Percentiles rank a stretch among this genome's conserved stretches.
These are phyloP conservation scores for Discostella pseudostelligera DNA, from an alignment of 108 stramenopile species.

Conservation along the genomic window DNA sequence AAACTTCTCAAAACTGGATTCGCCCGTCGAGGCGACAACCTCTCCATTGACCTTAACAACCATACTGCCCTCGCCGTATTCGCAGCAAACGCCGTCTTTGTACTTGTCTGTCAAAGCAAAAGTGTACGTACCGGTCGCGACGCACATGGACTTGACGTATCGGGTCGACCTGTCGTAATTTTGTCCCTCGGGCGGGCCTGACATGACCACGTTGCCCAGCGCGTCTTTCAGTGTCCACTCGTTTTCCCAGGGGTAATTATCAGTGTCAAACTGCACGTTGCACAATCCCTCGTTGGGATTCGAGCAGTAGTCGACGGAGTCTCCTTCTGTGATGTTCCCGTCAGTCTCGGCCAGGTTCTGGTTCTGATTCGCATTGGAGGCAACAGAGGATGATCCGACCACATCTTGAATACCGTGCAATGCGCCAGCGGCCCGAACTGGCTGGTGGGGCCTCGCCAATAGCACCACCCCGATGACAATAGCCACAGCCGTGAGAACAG, in stretches of 20 bases:
- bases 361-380: too few relatives aligned
- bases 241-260: slow-evolving; percentile 21
- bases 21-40: slow-evolving; percentile 1
- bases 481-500: too few relatives aligned
- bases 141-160: slow-evolving; percentile 11
- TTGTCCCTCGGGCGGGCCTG: slow-evolving; percentile 11
- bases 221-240: slow-evolving; percentile 3
- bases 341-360: background rate
- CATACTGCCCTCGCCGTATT: slow-evolving; percentile 10
- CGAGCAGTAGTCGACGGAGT: background rate
- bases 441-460: slow-evolving; percentile 18
- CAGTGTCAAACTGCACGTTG: background rate
- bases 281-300: slow-evolving; percentile 11
- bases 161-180: slow-evolving; percentile 15
- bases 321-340: background rate
- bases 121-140: background rate
- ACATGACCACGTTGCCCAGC: background rate
- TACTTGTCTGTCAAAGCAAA: background rate
- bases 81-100: slow-evolving; percentile 15
- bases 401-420: background rate
- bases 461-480: background rate
- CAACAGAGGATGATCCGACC: too few relatives aligned
- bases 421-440: slow-evolving; percentile 9
- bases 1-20: too few relatives aligned
- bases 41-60: slow-evolving; percentile 6